phyloP scores from a whole-genome alignment of 768 basidiomycete species.

The Psilocybe sp. region DNA sequence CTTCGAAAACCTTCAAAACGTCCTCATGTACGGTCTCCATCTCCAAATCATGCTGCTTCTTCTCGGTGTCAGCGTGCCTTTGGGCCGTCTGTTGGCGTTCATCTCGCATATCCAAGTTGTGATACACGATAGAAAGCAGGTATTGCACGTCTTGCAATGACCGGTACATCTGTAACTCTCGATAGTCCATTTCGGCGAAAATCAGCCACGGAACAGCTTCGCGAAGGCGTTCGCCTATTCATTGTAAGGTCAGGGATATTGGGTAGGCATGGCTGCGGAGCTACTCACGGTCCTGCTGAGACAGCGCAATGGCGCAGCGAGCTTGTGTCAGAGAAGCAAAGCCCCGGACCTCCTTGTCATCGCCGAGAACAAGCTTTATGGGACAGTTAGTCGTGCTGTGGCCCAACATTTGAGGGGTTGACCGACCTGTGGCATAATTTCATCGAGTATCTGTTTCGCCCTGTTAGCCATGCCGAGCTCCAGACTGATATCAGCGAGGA shows the following conservation, averaged over 20 bases:
- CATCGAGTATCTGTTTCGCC: conserved; percentile 64
- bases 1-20: conserved; percentile 50
- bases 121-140: conserved; percentile 64
- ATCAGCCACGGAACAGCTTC: conserved; percentile 61
- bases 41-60: conserved; percentile 39
- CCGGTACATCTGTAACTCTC: conserved; percentile 51
- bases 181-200: conserved; percentile 67
- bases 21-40: conserved; percentile 47
- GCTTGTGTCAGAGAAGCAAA: conserved; percentile 72
- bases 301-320: conserved; percentile 68
- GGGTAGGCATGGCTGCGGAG: no score
- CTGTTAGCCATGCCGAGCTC: conserved; percentile 75
- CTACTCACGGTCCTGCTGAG: conserved; percentile 35
- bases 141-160: conserved; percentile 71
- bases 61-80: conserved; percentile 45
- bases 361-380: conserved; percentile 61
- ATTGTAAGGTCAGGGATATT: neutral
- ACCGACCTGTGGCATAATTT: conserved; percentile 78
- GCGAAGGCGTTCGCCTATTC: conserved; percentile 40
- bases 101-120: conserved; percentile 56
- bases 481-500: conserved; percentile 76
- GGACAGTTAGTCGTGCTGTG: neutral
- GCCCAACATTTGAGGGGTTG: neutral
- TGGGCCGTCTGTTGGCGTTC: conserved; percentile 55
- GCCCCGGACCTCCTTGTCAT: conserved; percentile 75